phyloP scores from a whole-genome alignment of 495 filamentous ascomycete species.

The Xylaria curta region DNA sequence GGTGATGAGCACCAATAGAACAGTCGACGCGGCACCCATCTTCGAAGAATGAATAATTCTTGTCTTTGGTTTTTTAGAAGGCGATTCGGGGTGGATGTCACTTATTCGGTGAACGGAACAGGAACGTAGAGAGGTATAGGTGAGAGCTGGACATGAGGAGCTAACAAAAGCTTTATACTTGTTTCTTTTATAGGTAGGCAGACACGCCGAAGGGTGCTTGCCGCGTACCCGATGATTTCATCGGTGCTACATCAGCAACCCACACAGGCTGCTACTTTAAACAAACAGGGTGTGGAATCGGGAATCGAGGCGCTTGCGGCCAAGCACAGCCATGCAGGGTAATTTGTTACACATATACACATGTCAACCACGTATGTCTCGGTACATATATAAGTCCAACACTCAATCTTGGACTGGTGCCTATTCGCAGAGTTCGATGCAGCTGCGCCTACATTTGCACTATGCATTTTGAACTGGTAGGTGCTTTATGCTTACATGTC shows the following conservation, averaged over 20 bases:
- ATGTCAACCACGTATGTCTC: slow-evolving; percentile 11
- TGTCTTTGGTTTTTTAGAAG: background rate
- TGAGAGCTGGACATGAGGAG: background rate
- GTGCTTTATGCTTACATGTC: background rate
- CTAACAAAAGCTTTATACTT: background rate
- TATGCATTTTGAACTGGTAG: background rate
- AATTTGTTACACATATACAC: background rate
- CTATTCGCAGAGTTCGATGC: background rate
- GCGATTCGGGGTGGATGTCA: background rate
- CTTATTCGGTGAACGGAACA: background rate
- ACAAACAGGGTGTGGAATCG: background rate
- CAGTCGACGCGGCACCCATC: slow-evolving; percentile 61
- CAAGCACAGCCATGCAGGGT: slow-evolving; percentile 1
- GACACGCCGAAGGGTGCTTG: background rate
- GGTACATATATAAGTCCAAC: background rate
- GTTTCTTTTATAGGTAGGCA: background rate
- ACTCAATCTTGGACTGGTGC: background rate
- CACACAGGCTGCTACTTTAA: background rate
- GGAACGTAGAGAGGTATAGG: background rate
- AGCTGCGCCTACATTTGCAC: slow-evolving; percentile 5
- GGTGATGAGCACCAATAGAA: slow-evolving; percentile 64
- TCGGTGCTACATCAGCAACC: slow-evolving; percentile 4
- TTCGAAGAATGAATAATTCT: slow-evolving; percentile 28
- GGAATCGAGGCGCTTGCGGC: slow-evolving; percentile 5
- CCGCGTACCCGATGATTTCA: slow-evolving; percentile 24